Base-by-base conservation (phyloP, 1,139 yeast species). In the Yarrowia galli region DNA sequence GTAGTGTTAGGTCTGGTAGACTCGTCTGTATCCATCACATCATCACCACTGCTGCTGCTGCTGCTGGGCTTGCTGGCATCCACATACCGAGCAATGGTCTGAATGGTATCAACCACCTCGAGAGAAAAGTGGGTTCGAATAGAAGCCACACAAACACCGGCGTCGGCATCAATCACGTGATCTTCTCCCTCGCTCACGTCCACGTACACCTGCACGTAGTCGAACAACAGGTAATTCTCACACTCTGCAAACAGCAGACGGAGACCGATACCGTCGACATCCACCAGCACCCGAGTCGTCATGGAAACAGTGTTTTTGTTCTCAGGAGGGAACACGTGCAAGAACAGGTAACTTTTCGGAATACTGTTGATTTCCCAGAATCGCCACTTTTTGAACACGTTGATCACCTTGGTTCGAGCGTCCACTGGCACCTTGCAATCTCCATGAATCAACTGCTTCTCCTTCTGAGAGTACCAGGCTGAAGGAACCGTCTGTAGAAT, bases 321-420 rank as follows among this genome's bases (percentile, higher is more conserved):
- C 46, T 75, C 69, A 66, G 74, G 72, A 38, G 70, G 68, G 36
- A 77, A 69, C 2, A 70, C 71, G 70, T 74, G 75, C 22, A 73
- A 67, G 64, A 73, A 79, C 20, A 71, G 73, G 67, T 81, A 83
- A 67, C 88, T 83, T 61, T 87, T 80, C 54, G 86, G 86, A 35
- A 87, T 82, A 73, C 85, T 85, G 9, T 83, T 78, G 69, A 85
- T 86, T 72, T 93, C 98, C 98, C 98, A 95, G 69, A 87, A 86
- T 80, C 98, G 85, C 98, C 98, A 93, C n/a, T 83, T 81, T 0
- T 88, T 81, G 74, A 92, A 91, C 0, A 88, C 81, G 3, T 82
- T 80, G 56, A 85, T 77, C 2, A 90, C 90, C 28, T 82, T 83
- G 13, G 80, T 80, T 69, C 82, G 81, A 0, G 92, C 91, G 72